A percentile compares a stretch with the other conserved stretches of the same genome.
phyloP scores from a whole-genome alignment of 352 stramenopile genomes.

The Pythium aristosporum region DNA sequence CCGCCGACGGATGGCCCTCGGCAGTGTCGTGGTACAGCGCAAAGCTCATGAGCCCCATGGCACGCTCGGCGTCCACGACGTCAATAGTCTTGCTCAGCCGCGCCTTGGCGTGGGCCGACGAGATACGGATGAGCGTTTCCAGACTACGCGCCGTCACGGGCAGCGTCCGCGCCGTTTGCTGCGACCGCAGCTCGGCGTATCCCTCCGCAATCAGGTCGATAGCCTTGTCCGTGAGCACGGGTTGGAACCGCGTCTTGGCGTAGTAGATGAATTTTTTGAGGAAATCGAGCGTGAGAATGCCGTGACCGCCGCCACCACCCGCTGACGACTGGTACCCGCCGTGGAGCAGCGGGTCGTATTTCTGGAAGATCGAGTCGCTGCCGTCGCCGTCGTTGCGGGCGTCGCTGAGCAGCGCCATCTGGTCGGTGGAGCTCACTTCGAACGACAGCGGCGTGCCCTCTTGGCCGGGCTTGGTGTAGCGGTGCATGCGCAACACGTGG shows the following conservation, averaged over 20 bases:
- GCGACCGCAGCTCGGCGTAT: conserved; percentile 97
- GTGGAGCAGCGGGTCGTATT: conserved; percentile 89
- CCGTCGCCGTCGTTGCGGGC: conserved; percentile 62
- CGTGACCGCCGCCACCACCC: conserved; percentile 43
- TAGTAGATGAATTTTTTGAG: conserved; percentile 99
- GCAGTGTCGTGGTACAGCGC: conserved; percentile 96
- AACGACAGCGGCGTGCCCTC: conserved; percentile 90
- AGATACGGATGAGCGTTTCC: conserved; percentile 99
- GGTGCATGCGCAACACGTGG: conserved; percentile 97
- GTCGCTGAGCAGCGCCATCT: conserved; percentile 69
- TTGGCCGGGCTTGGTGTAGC: conserved; percentile 88
- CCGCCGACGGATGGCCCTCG: conserved; percentile 32
- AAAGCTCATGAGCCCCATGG: conserved; percentile 97
- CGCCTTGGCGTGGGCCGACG: conserved; percentile 97
- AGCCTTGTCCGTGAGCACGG: conserved; percentile 78
- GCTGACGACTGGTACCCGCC: conserved; percentile 56
- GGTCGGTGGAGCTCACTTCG: conserved; percentile 75
- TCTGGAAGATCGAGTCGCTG: conserved; percentile 88
- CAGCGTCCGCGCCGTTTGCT: conserved; percentile 92
- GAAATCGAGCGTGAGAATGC: conserved; percentile 95
- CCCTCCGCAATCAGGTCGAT: conserved; percentile 95
- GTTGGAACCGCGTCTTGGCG: conserved; percentile 94
- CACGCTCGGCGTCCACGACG: conserved; percentile 78
- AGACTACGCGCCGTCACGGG: conserved; percentile 98
- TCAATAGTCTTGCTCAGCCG: conserved; percentile 90